phyloP scores from a whole-genome alignment of 2,329 filamentous ascomycete genomes.

The Stenocarpella maydis region DNA sequence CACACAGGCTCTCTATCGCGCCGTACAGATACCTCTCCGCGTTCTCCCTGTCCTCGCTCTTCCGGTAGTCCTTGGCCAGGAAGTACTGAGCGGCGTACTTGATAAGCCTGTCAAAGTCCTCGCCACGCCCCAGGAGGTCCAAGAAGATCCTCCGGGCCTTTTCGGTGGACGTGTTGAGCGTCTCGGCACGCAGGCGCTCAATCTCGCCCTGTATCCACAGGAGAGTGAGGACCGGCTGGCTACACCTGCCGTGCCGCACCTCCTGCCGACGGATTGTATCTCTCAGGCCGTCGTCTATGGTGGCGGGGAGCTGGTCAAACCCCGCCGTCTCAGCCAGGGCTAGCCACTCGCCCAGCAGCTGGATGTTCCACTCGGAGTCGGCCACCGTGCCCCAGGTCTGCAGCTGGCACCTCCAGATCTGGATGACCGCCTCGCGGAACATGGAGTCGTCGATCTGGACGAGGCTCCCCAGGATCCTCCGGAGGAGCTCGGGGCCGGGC shows the following conservation, averaged over 20 bases:
- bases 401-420: background rate
- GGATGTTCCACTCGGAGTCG: background rate
- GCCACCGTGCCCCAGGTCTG: background rate
- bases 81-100: background rate
- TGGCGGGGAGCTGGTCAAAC: background rate
- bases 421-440: background rate
- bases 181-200: background rate
- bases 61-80: background rate
- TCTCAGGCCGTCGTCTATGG: background rate
- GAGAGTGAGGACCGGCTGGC: background rate
- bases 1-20: background rate
- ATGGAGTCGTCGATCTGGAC: background rate
- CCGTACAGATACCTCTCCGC: background rate
- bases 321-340: background rate
- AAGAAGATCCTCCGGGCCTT: background rate
- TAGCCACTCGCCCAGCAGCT: conserved; percentile 2
- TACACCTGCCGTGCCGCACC: background rate
- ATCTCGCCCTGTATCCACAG: conserved; percentile 3
- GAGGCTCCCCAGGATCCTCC: background rate
- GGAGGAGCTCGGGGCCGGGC: background rate
- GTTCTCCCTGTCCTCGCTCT: background rate
- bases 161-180: background rate
- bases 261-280: background rate
- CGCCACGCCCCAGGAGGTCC: background rate
- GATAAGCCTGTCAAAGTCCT: background rate